Conservation (phyloP, 1,139 yeast species). For the Casaregolazyma suthepensis region DNA sequence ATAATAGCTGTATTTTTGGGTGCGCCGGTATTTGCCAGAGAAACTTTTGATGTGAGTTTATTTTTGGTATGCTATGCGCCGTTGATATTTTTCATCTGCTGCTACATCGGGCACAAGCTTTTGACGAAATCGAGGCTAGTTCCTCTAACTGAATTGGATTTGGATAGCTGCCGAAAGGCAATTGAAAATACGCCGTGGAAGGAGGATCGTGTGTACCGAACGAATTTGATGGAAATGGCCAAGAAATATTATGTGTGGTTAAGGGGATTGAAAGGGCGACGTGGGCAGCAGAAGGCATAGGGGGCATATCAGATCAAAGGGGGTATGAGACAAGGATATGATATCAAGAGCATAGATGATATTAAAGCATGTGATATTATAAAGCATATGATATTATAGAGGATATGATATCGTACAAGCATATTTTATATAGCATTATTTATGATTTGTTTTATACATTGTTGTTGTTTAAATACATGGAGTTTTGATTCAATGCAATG, state of each 20-base stretch:
- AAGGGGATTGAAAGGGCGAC: background rate
- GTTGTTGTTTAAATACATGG: background rate
- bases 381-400: background rate
- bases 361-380: too few species aligned
- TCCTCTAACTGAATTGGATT: conserved; percentile 61
- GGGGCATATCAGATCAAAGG: too few species aligned
- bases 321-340: too few species aligned
- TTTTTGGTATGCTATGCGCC: conserved; percentile 70
- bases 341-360: background rate
- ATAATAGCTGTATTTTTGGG: conserved; percentile 62
- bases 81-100: conserved; percentile 45
- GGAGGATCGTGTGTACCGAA: conserved; percentile 32
- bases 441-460: background rate
- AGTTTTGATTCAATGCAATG: background rate
- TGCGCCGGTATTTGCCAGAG: conserved; percentile 52
- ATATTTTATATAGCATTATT: background rate
- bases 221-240: conserved; percentile 12
- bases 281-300: background rate
- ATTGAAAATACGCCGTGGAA: conserved; percentile 36
- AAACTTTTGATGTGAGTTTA: conserved; percentile 55
- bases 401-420: background rate
- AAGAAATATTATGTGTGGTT: conserved; percentile 1
- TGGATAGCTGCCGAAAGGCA: conserved; percentile 74
- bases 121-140: conserved; percentile 48
- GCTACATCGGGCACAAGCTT: conserved; percentile 52